phyloP scores from a whole-genome alignment of 306 rosid species.

The Vachellia pachyceras region DNA sequence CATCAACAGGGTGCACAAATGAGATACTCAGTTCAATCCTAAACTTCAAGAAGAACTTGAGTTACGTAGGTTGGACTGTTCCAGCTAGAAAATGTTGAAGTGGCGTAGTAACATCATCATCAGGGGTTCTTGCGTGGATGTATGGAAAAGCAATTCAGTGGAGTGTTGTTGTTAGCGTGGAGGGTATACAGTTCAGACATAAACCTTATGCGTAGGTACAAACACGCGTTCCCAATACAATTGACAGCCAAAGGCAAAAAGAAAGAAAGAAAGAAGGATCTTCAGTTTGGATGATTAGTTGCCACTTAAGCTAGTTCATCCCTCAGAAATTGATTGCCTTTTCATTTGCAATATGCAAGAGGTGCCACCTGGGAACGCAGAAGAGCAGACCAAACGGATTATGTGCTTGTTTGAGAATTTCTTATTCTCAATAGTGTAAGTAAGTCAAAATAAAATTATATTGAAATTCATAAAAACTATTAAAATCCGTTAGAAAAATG shows the following conservation, averaged over 20 bases:
- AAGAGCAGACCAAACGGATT: too few species aligned
- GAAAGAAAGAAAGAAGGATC: too few species aligned
- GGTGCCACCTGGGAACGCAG: background rate
- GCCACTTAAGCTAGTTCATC: background rate
- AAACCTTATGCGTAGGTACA: background rate
- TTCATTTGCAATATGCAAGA: background rate
- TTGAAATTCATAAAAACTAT: too few species aligned
- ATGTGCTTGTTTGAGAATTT: too few species aligned
- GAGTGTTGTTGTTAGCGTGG: background rate
- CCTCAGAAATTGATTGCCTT: background rate
- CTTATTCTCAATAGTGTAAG: too few species aligned
- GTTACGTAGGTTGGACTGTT: background rate
- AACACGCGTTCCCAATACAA: background rate
- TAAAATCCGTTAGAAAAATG: too few species aligned
- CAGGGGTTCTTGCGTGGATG: background rate
- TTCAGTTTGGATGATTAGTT: background rate
- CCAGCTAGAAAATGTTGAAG: background rate
- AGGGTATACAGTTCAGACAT: background rate
- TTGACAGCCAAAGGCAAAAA: background rate
- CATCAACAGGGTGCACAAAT: too few species aligned
- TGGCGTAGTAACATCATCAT: background rate
- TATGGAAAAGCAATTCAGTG: background rate
- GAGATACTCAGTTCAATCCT: too few species aligned
- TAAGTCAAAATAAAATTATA: too few species aligned
- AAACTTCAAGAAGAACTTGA: too few species aligned